Percentiles rank a stretch among this genome's conserved stretches.
Evolutionary conservation across 202 grass and related monocot species (phyloP).

Genomic region (Carex arenaria): DNA sequence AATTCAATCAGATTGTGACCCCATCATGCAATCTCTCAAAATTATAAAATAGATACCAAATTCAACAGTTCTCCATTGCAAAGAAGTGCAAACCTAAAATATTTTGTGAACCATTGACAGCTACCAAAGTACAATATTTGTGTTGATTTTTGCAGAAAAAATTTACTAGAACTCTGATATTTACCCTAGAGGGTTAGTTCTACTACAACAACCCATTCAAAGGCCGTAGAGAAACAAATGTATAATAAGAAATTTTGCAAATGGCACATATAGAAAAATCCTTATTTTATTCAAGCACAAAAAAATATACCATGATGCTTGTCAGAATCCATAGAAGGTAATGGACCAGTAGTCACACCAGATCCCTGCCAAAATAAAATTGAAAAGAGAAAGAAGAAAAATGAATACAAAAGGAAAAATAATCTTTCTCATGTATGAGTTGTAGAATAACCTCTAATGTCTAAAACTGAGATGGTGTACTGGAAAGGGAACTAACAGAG

Average conservation of each 20-base stretch:
- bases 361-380: slow-evolving; percentile 37
- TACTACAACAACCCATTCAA: neutral
- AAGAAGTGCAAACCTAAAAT: neutral
- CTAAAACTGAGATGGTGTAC: neutral
- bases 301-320: slow-evolving; percentile 47
- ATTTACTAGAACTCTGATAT: neutral
- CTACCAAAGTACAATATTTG: neutral
- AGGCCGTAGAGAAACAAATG: neutral
- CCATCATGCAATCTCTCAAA: neutral
- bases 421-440: neutral
- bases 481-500: slow-evolving; percentile 33
- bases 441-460: neutral
- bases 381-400: neutral
- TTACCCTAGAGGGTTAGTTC: neutral
- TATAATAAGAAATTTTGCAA: neutral
- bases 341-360: slow-evolving; percentile 41
- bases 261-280: neutral
- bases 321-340: slow-evolving; percentile 37
- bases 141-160: neutral
- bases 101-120: neutral
- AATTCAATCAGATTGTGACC: neutral
- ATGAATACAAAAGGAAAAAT: slow-evolving; percentile 3
- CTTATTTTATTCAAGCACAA: neutral
- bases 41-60: neutral
- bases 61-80: neutral